Conservation (phyloP, 805 yeast genomes). For the Kuraishia piskuri region DNA sequence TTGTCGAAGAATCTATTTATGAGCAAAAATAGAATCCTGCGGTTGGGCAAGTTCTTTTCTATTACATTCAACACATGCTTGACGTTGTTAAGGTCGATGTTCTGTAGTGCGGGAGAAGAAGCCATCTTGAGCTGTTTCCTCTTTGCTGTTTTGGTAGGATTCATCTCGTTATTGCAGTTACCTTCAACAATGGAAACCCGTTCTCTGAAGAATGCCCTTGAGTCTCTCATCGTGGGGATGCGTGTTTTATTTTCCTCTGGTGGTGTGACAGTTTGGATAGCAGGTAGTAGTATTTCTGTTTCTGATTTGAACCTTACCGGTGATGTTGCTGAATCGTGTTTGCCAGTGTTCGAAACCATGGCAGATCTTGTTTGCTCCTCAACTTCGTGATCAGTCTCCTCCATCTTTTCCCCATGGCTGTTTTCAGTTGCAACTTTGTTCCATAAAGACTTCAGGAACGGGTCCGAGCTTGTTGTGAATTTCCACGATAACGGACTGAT, state of each 20-base stretch:
- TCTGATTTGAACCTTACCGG: neutral
- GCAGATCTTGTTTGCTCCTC: neutral
- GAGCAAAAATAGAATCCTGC: constrained; percentile 44
- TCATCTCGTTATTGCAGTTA: constrained; percentile 7
- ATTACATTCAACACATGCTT: constrained; percentile 29
- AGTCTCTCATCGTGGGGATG: constrained; percentile 11
- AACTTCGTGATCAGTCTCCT: neutral
- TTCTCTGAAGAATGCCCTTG: constrained; percentile 26
- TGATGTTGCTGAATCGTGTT: neutral
- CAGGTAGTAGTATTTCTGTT: neutral
- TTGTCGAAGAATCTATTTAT: constrained; percentile 51
- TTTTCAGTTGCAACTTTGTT: neutral
- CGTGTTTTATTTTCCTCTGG: neutral
- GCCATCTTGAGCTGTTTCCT: constrained; percentile 8
- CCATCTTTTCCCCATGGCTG: neutral
- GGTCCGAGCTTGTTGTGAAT: neutral
- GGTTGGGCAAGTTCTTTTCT: constrained; percentile 42
- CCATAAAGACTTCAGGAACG: neutral
- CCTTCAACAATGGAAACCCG: constrained; percentile 15
- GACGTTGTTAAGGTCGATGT: constrained; percentile 30
- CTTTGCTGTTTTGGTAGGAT: constrained; percentile 7
- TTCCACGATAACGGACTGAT: neutral
- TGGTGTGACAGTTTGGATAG: neutral
- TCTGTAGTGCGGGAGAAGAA: constrained; percentile 23
- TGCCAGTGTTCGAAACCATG: neutral